phyloP scores from a whole-genome alignment of 2,329 filamentous ascomycete species.

The Sclerotinia trifoliorum region DNA sequence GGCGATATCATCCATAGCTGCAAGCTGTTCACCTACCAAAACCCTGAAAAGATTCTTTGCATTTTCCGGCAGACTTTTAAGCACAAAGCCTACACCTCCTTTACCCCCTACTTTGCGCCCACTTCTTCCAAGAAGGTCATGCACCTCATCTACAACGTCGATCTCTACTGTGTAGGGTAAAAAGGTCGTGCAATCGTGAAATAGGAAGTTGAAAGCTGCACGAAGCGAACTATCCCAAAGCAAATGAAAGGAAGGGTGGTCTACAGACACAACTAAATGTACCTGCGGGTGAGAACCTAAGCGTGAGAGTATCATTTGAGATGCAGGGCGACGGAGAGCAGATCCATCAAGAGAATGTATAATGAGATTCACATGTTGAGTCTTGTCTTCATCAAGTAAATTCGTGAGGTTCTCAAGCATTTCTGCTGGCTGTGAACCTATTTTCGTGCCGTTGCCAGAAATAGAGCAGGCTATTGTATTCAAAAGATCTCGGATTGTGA shows the following conservation, averaged over 20 bases:
- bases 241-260: slow-evolving; percentile 82
- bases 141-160: slow-evolving; percentile 86
- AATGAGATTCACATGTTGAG: slow-evolving; percentile 60
- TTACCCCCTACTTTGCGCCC: slow-evolving; percentile 79
- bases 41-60: slow-evolving; percentile 84
- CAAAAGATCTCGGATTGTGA: slow-evolving; percentile 68
- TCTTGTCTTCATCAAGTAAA: slow-evolving; percentile 53
- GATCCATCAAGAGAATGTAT: slow-evolving; percentile 85
- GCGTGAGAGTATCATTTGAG: slow-evolving; percentile 72
- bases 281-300: slow-evolving; percentile 73
- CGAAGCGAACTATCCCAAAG: slow-evolving; percentile 89
- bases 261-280: slow-evolving; percentile 74
- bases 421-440: slow-evolving; percentile 55
- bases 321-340: slow-evolving; percentile 67
- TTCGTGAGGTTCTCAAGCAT: slow-evolving; percentile 66
- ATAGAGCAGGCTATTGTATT: slow-evolving; percentile 66
- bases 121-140: slow-evolving; percentile 79
- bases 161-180: slow-evolving; percentile 69
- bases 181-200: slow-evolving; percentile 94
- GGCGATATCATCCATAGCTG: slow-evolving; percentile 56
- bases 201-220: slow-evolving; percentile 79
- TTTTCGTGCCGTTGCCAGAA: slow-evolving; percentile 44
- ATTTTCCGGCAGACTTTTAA: slow-evolving; percentile 88
- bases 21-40: slow-evolving; percentile 79
- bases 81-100: slow-evolving; percentile 87